Evolutionary conservation across 345 rosid genomes (phyloP), one percentile per base, ranked within the genome.

Genomic region (Erucastrum elatum): DNA sequence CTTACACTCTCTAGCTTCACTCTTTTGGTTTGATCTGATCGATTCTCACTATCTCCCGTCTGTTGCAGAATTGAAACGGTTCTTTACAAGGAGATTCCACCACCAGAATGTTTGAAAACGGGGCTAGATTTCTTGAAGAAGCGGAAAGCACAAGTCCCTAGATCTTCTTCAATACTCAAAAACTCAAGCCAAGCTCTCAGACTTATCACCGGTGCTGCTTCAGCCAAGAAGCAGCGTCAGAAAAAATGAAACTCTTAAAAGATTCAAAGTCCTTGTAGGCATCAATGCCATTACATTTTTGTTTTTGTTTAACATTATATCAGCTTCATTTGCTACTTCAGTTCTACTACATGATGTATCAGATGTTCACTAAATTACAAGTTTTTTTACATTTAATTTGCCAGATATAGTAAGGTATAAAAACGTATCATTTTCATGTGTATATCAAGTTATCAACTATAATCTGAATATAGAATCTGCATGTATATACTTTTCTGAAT

Each of bases 131-230:
- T 95, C 82, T 85, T 95, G 84, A 95, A 88, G 85, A 87, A 82
- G 74, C 88, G 90, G 85, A 95, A 86, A 83, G 86, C 86, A 84
- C 91, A 84, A 85, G 90, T 93, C 70, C 67, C 91, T 1, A 84
- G 99, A 74, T 95, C 97, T n/a, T 76, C 89, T 37, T 76, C 93
- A 1, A 87, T 89, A 75, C 81, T 95, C 85, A 85, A 87, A 77
- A 90, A 93, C 72, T 80, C 97, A 7, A 82, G 83, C 84, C 96
- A 89, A 83, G 99, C 97, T 53, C 87, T 91, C 21, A 92, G 99
- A 74, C 87, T 90, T 66, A 85, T 86, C 64, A 81, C 91, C 81
- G 90, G 78, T 69, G 61, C 63, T 70, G 62, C 72, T 34, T 68
- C 26, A 46, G 34, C 71, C 37, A 75, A 72, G 58, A 76, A 71